Evolutionary conservation across 2,329 filamentous ascomycete species (phyloP).

Genomic region (Stagonosporopsis cucurbitacearum): DNA sequence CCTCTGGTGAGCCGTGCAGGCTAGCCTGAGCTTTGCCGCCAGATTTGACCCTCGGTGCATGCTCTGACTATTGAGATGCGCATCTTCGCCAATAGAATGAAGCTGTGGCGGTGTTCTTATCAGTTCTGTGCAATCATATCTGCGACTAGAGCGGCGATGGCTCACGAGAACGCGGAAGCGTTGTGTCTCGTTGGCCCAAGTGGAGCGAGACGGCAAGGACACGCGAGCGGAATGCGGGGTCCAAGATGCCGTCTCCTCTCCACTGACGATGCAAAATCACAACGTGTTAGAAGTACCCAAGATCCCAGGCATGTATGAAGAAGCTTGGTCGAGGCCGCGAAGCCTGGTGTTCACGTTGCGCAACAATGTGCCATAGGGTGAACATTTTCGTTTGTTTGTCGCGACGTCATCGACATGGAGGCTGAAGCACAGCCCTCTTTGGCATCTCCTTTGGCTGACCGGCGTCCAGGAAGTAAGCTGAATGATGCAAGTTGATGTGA

Average conservation of each 20-base stretch:
- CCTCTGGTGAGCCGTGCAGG: conserved; percentile 14
- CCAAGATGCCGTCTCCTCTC: conserved; percentile 8
- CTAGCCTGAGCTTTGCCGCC: conserved; percentile 13
- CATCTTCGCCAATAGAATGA: conserved; percentile 10
- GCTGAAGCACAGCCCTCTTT: conserved; percentile 9
- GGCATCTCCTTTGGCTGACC: conserved; percentile 2
- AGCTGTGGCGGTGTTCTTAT: conserved; percentile 18
- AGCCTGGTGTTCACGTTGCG: conserved; percentile 8
- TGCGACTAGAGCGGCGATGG: conserved; percentile 22
- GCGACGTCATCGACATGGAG: background rate
- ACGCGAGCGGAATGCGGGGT: conserved; percentile 15
- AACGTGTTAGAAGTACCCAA: background rate
- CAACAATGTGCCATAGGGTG: background rate
- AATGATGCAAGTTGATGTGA: background rate
- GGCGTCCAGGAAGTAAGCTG: background rate
- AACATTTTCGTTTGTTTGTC: background rate
- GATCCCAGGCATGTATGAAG: background rate
- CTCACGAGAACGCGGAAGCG: conserved; percentile 19
- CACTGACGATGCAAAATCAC: background rate
- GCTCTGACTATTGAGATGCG: conserved; percentile 1
- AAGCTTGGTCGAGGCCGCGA: conserved; percentile 9
- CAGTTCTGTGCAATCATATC: conserved; percentile 18
- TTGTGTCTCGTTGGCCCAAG: conserved; percentile 14
- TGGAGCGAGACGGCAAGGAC: conserved; percentile 1
- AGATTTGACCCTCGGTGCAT: conserved; percentile 12